Conservation (phyloP, 257 asterid species). For the Solanum peruvianum region DNA sequence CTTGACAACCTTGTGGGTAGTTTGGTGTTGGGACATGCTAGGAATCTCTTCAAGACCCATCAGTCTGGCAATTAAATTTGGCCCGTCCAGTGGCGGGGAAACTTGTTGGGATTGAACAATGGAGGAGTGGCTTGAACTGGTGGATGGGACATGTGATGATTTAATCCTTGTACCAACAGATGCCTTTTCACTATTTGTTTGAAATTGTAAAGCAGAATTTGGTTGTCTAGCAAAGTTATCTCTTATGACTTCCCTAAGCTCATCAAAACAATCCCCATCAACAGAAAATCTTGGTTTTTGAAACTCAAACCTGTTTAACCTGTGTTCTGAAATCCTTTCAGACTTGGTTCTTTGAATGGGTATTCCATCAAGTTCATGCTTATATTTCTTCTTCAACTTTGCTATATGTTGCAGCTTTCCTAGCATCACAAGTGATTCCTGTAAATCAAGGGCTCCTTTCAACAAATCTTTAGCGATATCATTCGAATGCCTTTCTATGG, state of each 20-base stretch:
- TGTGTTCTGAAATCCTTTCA: slow-evolving; percentile 13
- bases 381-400: slow-evolving; percentile 30
- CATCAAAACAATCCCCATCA: slow-evolving; percentile 54
- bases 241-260: slow-evolving; percentile 54
- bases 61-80: slow-evolving; percentile 63
- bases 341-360: slow-evolving; percentile 21
- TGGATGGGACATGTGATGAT: slow-evolving; percentile 29
- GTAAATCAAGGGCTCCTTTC: slow-evolving; percentile 58
- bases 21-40: neutral
- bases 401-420: slow-evolving; percentile 40
- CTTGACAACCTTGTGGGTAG: slow-evolving; percentile 3
- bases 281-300: slow-evolving; percentile 33
- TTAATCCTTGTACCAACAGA: slow-evolving; percentile 12
- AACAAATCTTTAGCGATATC: slow-evolving; percentile 43
- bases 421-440: slow-evolving; percentile 50
- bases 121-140: slow-evolving; percentile 52
- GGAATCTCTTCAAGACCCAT: slow-evolving; percentile 64
- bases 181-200: neutral
- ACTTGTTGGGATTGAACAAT: slow-evolving; percentile 17
- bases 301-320: slow-evolving; percentile 5
- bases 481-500: slow-evolving; percentile 22
- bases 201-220: slow-evolving; percentile 1
- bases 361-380: neutral
- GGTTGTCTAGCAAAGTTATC: slow-evolving; percentile 52
- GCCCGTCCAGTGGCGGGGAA: slow-evolving; percentile 22